These are phyloP conservation scores for Trebouxia gelatinosa DNA, from an alignment of 163 green algal species.

Conservation along the genomic window DNA sequence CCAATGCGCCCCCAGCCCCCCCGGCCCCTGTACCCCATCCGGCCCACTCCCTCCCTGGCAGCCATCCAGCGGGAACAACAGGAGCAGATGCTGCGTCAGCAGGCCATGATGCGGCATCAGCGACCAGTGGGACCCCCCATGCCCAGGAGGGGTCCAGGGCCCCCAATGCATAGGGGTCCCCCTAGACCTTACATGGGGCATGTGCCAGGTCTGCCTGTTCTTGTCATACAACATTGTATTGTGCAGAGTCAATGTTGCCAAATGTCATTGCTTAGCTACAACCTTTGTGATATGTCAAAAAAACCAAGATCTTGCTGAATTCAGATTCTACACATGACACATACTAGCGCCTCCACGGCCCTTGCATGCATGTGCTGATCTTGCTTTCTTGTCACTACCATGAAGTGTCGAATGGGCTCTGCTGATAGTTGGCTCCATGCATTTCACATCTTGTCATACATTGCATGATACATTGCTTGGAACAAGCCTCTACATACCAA, in stretches of 20 bases:
- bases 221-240: neutral
- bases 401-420: too few relatives aligned
- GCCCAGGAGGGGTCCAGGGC: neutral
- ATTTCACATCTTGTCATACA: too few relatives aligned
- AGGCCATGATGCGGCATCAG: constrained; percentile 12
- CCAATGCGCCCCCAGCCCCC: constrained; percentile 11
- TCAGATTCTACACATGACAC: too few relatives aligned
- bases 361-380: too few relatives aligned
- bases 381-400: too few relatives aligned
- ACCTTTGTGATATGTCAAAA: too few relatives aligned
- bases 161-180: neutral
- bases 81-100: constrained; percentile 4
- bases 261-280: too few relatives aligned
- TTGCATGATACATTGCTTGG: too few relatives aligned
- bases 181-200: constrained; percentile 2
- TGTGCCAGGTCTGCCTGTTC: constrained; percentile 8
- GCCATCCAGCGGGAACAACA: constrained; percentile 18
- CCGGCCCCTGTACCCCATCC: neutral
- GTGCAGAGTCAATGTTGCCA: neutral
- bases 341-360: too few relatives aligned
- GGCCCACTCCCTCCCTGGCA: neutral
- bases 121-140: neutral
- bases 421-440: too few relatives aligned
- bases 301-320: too few relatives aligned
- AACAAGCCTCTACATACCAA: too few relatives aligned